A percentile compares a stretch with the other conserved stretches of the same genome.
Conservation (phyloP, 2,329 filamentous ascomycete species). For the Colletotrichum lupini region DNA sequence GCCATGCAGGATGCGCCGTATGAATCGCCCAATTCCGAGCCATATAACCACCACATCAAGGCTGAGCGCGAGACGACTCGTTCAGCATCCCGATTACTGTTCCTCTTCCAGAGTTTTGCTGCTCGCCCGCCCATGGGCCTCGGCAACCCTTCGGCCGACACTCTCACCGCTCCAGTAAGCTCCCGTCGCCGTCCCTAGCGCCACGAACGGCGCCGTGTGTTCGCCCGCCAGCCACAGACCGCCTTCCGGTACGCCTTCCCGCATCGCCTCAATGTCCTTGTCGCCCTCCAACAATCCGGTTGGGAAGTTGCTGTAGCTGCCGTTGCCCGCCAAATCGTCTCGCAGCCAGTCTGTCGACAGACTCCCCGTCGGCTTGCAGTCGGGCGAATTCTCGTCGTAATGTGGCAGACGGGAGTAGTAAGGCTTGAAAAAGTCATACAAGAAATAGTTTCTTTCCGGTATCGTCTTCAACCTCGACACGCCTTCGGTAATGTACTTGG, state of each 20-base stretch:
- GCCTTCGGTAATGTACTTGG: slow-evolving; percentile 61
- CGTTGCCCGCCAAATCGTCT: slow-evolving; percentile 83
- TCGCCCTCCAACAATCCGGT: slow-evolving; percentile 77
- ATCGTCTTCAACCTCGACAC: slow-evolving; percentile 54
- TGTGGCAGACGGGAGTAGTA: slow-evolving; percentile 82
- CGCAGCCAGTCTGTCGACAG: slow-evolving; percentile 82
- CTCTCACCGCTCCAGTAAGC: slow-evolving; percentile 93
- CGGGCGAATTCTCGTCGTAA: slow-evolving; percentile 63
- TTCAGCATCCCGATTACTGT: not conserved
- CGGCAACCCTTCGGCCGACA: slow-evolving; percentile 73
- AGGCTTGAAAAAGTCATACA: slow-evolving; percentile 77
- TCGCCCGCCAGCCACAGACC: slow-evolving; percentile 90
- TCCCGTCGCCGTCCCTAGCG: slow-evolving; percentile 87
- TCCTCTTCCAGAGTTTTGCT: not conserved
- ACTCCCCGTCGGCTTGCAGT: slow-evolving; percentile 71
- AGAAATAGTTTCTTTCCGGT: slow-evolving; percentile 61
- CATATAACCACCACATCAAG: not conserved
- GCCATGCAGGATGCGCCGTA: too few species aligned
- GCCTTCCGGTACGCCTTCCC: slow-evolving; percentile 70
- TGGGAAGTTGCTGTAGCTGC: slow-evolving; percentile 89
- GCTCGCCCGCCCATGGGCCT: slow-evolving; percentile 56
- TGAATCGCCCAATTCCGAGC: too few species aligned
- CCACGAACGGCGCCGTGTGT: slow-evolving; percentile 91
- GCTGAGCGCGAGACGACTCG: not conserved
- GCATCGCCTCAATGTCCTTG: slow-evolving; percentile 74